Evolutionary conservation across 1,284 basidiomycete species (phyloP).

Genomic region (Pulveroboletus sp.): DNA sequence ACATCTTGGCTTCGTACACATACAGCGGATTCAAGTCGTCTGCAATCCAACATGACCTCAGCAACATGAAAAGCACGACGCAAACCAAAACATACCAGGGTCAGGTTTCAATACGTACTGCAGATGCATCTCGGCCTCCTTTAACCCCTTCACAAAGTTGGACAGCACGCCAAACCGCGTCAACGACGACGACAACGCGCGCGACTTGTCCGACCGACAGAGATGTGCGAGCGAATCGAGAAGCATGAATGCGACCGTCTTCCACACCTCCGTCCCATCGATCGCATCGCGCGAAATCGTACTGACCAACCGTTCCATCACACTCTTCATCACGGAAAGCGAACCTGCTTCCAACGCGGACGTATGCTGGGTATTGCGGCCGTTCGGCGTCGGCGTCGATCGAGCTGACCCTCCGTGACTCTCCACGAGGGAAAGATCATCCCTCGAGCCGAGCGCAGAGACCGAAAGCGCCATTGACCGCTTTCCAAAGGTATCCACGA

Average conservation of each 20-base stretch:
- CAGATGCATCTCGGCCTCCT: conserved; percentile 81
- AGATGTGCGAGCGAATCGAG: conserved; percentile 76
- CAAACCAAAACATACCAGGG: conserved; percentile 59
- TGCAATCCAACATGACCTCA: conserved; percentile 32
- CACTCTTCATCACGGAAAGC: conserved; percentile 59
- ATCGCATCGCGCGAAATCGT: conserved; percentile 89
- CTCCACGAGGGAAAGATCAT: conserved; percentile 42
- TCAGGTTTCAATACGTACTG: conserved; percentile 85
- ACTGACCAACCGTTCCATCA: conserved; percentile 74
- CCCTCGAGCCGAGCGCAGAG: conserved; percentile 41
- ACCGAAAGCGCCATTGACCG: conserved; percentile 33
- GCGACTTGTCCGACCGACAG: conserved; percentile 63
- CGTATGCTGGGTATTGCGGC: conserved; percentile 24
- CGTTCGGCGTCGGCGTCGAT: conserved; percentile 31
- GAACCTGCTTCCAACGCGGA: conserved; percentile 63
- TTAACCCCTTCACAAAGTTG: conserved; percentile 82
- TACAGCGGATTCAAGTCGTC: conserved; percentile 91
- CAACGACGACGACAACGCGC: conserved; percentile 60
- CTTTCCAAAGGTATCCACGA: conserved; percentile 34
- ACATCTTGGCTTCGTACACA: conserved; percentile 94
- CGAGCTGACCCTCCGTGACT: conserved; percentile 36
- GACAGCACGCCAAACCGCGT: conserved; percentile 78
- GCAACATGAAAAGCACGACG: neutral
- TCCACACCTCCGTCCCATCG: conserved; percentile 95
- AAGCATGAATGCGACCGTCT: conserved; percentile 89